phyloP scores from a whole-genome alignment of 345 rosid species.

The Gossypium australe region DNA sequence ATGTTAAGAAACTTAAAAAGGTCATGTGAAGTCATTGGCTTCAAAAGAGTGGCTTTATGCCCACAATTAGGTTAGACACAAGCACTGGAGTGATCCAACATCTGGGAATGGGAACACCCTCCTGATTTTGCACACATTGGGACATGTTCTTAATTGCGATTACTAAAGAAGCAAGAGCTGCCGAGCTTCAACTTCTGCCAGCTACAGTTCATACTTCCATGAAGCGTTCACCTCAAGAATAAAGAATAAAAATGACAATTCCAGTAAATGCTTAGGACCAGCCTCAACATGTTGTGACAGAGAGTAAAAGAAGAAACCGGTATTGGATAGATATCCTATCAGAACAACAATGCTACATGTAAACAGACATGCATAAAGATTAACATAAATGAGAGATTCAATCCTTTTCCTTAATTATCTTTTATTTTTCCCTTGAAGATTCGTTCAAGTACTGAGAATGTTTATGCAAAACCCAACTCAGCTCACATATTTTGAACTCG shows the following conservation, averaged over 20 bases:
- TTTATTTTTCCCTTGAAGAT: background rate
- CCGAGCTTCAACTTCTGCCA: background rate
- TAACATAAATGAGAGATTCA: background rate
- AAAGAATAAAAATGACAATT: background rate
- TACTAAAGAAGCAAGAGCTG: background rate
- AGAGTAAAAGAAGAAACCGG: background rate
- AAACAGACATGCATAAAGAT: background rate
- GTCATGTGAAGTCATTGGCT: background rate
- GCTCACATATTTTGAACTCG: background rate
- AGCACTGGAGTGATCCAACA: background rate
- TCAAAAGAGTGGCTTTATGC: background rate
- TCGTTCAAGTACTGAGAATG: background rate
- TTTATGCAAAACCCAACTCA: background rate
- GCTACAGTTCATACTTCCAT: background rate
- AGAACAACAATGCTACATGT: background rate
- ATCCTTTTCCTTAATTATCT: background rate
- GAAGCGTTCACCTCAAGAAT: background rate
- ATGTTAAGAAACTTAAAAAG: background rate
- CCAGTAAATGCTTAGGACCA: background rate
- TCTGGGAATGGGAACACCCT: background rate
- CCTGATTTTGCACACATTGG: background rate
- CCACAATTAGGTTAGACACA: background rate
- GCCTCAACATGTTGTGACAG: background rate
- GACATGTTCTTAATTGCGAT: background rate
- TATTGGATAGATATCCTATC: background rate